Base-by-base conservation (phyloP, 352 stramenopile species). In the Phytophthora pluvialis region DNA sequence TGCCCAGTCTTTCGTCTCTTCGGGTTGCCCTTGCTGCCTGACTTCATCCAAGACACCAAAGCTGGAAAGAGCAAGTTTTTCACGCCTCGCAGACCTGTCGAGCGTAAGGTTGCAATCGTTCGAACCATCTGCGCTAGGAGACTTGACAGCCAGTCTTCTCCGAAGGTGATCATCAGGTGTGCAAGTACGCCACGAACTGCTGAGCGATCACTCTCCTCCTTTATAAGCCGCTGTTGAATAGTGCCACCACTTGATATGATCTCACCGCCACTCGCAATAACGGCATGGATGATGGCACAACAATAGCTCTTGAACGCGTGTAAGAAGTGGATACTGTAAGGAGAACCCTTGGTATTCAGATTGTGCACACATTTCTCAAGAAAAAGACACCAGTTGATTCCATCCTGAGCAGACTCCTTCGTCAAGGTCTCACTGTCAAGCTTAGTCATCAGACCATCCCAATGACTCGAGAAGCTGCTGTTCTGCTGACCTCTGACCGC, bases 41-140 rank as follows among this genome's bases (percentile, higher is more conserved):
- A 35, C 50, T 78, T 71, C 50, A 73, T 68, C 15, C 43, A 66
- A 11, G 60, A 66, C 44, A 66, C 60, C 13, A 83, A 47, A 1
- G 66, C 70, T 45, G 77, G 75, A 44, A 82, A 83, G n/a, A 86
- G 42, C 31, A 82, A 36, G 8, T 18, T 65, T 26, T 35, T 72
- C 12, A 80, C 18, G 18, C 72, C 77, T 62, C 60, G 74, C 16
- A 45, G 53, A 28, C 42, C 15, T 10, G 15, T 33, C 3, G 11
- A 49, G 18, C 16, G 61, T 12, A 72, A 61, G 18, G 18, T 54
- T 42, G 53, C 36, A 60, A 60, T 60, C 18, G n/a, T 35, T 61
- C 53, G 52, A 12, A 87, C 26, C 10, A 81, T 3, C 12, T 54
- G 36, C 13, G 50, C 38, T 2, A 78, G 44, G 10, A 85, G 60